Evolutionary conservation across 108 stramenopile genomes (phyloP).

Genomic region (Skeletonema costatum): DNA sequence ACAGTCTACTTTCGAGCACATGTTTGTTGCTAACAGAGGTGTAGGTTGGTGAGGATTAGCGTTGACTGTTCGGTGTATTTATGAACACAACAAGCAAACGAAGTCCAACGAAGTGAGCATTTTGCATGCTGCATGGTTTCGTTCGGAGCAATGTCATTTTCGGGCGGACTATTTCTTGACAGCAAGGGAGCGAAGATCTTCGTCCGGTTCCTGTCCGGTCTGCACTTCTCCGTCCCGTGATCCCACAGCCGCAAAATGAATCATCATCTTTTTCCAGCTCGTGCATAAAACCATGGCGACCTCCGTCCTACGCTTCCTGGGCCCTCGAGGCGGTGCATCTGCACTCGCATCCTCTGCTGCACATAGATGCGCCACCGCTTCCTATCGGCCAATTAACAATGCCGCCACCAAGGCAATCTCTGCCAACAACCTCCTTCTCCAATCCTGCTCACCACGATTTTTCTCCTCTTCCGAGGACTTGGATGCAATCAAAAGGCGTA

Average conservation of each 20-base stretch:
- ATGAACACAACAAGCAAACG: no score
- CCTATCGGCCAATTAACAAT: background rate
- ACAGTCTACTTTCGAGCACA: slow-evolving; percentile 14
- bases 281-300: slow-evolving; percentile 8
- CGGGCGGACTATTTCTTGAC: no score
- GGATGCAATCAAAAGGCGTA: slow-evolving; percentile 70
- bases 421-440: background rate
- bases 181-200: no score
- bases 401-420: background rate
- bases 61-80: no score
- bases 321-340: slow-evolving; percentile 12
- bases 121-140: no score
- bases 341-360: background rate
- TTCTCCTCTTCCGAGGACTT: slow-evolving; percentile 11
- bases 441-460: background rate
- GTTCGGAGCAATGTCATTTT: no score
- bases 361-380: background rate
- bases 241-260: background rate
- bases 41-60: no score
- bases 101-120: no score
- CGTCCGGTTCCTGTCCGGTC: no score
- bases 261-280: background rate
- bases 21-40: background rate
- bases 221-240: no score
- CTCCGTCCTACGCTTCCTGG: slow-evolving; percentile 23